Evolutionary conservation across 345 rosid genomes (phyloP).

Genomic region (Hevea brasiliensis): DNA sequence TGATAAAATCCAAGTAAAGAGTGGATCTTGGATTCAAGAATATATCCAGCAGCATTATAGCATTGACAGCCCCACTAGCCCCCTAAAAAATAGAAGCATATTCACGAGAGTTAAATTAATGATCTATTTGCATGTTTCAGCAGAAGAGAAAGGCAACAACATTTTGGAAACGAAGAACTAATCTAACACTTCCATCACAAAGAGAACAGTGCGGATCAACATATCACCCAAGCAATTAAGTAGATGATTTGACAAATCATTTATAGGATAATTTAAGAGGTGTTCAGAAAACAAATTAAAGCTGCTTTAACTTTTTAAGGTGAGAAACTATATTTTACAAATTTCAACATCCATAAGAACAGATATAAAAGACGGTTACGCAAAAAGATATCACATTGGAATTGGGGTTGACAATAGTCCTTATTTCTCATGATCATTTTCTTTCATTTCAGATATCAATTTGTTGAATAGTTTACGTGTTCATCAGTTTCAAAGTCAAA

Average conservation of each 20-base stretch:
- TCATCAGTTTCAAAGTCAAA: background rate
- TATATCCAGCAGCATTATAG: constrained; percentile 83
- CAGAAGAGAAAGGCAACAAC: background rate
- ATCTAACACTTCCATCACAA: background rate
- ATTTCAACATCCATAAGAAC: background rate
- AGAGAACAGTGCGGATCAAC: background rate
- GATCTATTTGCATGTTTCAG: constrained; percentile 1
- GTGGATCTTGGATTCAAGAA: constrained; percentile 79
- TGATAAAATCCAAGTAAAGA: constrained; percentile 56
- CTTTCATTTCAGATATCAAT: background rate
- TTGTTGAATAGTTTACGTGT: background rate
- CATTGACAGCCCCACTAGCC: constrained; percentile 93
- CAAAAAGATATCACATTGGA: background rate
- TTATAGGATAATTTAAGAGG: background rate
- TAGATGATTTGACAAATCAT: background rate
- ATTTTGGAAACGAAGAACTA: background rate
- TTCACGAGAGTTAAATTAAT: background rate
- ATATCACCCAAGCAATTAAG: background rate
- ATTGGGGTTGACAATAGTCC: background rate
- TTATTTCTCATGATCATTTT: background rate
- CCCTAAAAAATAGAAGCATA: constrained; percentile 48
- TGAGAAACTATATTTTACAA: background rate
- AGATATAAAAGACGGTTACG: background rate
- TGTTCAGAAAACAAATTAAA: background rate
- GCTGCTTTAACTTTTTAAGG: background rate